phyloP scores from a whole-genome alignment of 139 green algal species.

The Chlorella ohadii region DNA sequence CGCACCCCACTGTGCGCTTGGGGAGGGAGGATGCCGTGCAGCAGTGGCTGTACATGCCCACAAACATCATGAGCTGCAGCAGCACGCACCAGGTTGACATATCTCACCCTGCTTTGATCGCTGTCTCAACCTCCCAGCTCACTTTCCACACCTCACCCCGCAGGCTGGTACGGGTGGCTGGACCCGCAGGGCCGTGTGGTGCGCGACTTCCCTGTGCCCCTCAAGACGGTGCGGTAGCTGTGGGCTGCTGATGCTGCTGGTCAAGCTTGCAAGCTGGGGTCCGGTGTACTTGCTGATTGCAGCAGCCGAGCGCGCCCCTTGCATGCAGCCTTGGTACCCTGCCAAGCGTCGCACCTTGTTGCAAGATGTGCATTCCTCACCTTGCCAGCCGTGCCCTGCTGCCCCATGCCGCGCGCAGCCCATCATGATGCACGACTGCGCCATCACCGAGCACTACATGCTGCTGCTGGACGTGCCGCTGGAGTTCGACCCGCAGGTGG shows the following conservation, averaged over 20 bases:
- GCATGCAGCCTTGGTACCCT: too few species aligned
- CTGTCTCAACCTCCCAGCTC: background rate
- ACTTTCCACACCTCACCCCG: background rate
- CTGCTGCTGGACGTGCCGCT: slow-evolving; percentile 83
- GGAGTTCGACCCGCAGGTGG: slow-evolving; percentile 63
- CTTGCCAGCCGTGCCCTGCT: too few species aligned
- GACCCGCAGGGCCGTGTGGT: slow-evolving; percentile 41
- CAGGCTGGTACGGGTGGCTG: slow-evolving; percentile 41
- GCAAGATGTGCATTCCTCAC: too few species aligned
- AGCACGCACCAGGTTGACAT: too few species aligned
- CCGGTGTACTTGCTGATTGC: too few species aligned
- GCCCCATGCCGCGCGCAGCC: slow-evolving; percentile 14
- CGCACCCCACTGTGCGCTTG: slow-evolving; percentile 33
- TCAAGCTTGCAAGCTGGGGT: too few species aligned
- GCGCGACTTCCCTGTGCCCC: slow-evolving; percentile 28
- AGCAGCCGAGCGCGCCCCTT: too few species aligned
- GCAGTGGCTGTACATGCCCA: background rate
- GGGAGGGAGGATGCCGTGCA: background rate
- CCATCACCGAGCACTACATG: slow-evolving; percentile 69
- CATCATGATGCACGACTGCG: slow-evolving; percentile 89
- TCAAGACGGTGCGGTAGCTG: slow-evolving; percentile 4
- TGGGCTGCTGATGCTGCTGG: too few species aligned
- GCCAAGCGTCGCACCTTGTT: too few species aligned
- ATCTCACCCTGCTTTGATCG: too few species aligned
- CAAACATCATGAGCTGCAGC: too few species aligned